These are phyloP conservation scores for Sclerotinia nivalis DNA, from an alignment of 2,329 filamentous ascomycete genomes.

Conservation along the genomic window DNA sequence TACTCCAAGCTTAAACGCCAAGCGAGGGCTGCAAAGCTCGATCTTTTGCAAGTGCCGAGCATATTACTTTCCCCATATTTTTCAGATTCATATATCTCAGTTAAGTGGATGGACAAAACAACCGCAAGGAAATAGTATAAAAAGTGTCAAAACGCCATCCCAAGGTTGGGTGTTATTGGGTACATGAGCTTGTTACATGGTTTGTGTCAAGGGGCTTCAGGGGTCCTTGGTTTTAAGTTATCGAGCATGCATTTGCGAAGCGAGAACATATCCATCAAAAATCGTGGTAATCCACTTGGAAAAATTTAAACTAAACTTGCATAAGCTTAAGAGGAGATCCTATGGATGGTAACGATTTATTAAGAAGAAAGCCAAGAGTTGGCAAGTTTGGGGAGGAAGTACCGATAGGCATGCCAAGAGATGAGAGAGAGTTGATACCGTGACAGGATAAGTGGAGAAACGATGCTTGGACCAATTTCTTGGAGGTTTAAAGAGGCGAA, in stretches of 20 bases:
- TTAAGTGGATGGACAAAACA: not conserved
- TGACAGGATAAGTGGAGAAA: conserved; percentile 21
- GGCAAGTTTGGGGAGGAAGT: conserved; percentile 8
- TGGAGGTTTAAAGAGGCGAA: not conserved
- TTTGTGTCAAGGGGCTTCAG: conserved; percentile 21
- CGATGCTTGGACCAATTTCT: conserved; percentile 11
- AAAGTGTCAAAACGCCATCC: conserved; percentile 13
- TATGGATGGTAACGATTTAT: not conserved
- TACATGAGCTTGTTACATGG: conserved; percentile 9
- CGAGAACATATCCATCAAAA: not conserved
- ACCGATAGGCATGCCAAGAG: conserved; percentile 1
- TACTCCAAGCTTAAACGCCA: conserved; percentile 4
- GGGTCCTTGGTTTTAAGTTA: conserved; percentile 22
- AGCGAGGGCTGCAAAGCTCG: not conserved
- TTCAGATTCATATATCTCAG: conserved; percentile 1
- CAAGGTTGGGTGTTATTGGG: not conserved
- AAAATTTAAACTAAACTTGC: not conserved
- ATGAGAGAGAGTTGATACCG: not conserved
- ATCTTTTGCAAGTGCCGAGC: conserved; percentile 9
- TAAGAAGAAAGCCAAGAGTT: not conserved
- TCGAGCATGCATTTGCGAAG: conserved; percentile 6
- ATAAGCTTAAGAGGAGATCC: not conserved
- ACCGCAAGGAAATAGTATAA: not conserved
- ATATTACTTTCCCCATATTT: conserved; percentile 12
- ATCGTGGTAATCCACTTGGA: not conserved